Base-by-base conservation (phyloP, 768 basidiomycete genomes). In the Saitozyma podzolica region DNA sequence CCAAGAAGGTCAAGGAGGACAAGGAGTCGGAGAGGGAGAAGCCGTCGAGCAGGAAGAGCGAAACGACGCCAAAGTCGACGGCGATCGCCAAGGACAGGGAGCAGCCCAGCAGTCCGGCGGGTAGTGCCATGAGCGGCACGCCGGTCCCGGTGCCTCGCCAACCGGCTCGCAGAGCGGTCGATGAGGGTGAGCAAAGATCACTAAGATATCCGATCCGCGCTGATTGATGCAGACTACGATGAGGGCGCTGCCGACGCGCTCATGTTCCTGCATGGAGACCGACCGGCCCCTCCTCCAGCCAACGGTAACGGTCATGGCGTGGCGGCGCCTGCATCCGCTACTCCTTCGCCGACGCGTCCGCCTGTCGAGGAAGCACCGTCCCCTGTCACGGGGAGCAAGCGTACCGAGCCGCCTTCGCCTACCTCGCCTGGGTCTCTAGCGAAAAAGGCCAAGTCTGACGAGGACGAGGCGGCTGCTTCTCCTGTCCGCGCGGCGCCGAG, bases 171-270 rank as follows among this genome's bases (percentile, higher is more conserved):
- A 10, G 93, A 8, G 81, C 85, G 1, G 84, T 94, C 16, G 92
- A 96, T 72, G 93, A 98, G 68, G 78, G 78, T 77, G 64, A 74
- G 74, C 58, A 17, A 48, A 2, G 42, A 10, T 17, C 39, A 8
- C 16, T 50, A 14, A 9, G 37, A 40, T 39, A 19, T 64, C 6
- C 16, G 9, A 20, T 4, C 6, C 8, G 17, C 42, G 47, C 66
- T 71, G 61, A 66, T n/a, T 37, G 14, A 4, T 64, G 43, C 39
- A 79, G 90, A 96, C 70, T 96, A 96, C 69, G 93, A 98, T 69
- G 93, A 93, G 78, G 90, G 89, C 29, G 89, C 87, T n/a, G 86
- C 90, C 5, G 91, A 92, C 68, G 86, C 90, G 0, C 81, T 96
- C 41, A 90, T 96, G 79, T 86, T 84, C 2, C 83, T 96, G 61